A percentile compares a stretch with the other conserved stretches of the same genome.
Conservation (phyloP, 2,329 filamentous ascomycete genomes). For the Claviceps spartinae region DNA sequence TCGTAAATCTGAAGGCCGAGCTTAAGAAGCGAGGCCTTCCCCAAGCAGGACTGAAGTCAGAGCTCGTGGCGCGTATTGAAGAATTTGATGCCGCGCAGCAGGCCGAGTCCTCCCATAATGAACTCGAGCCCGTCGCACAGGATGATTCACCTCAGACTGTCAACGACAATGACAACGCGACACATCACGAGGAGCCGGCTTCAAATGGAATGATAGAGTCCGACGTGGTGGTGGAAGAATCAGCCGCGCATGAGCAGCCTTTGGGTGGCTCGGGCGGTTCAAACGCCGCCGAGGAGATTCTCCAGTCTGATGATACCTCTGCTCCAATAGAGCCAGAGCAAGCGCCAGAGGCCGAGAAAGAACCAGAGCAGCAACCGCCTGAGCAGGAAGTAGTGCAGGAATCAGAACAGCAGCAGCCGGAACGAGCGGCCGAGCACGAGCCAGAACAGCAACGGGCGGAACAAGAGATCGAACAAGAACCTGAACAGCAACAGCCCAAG, state of each 20-base stretch:
- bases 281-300: neutral
- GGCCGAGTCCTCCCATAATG: neutral
- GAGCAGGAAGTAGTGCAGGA: neutral
- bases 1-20: conserved; percentile 61
- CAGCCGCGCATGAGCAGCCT: neutral
- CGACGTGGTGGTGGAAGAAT: neutral
- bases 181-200: neutral
- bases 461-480: neutral
- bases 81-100: conserved; percentile 10
- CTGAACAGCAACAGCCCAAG: neutral
- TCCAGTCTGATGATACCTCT: neutral
- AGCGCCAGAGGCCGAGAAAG: neutral
- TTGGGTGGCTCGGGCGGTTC: neutral
- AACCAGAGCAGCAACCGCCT: neutral
- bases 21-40: conserved; percentile 58
- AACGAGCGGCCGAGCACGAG: neutral
- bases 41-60: conserved; percentile 56
- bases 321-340: neutral
- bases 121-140: neutral
- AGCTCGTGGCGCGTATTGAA: conserved; percentile 52
- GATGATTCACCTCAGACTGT: neutral
- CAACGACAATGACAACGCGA: neutral
- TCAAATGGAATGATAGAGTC: neutral
- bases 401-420: neutral
- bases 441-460: neutral